Conservation (phyloP, 331 rosid species). For the Cucumis variabilis region DNA sequence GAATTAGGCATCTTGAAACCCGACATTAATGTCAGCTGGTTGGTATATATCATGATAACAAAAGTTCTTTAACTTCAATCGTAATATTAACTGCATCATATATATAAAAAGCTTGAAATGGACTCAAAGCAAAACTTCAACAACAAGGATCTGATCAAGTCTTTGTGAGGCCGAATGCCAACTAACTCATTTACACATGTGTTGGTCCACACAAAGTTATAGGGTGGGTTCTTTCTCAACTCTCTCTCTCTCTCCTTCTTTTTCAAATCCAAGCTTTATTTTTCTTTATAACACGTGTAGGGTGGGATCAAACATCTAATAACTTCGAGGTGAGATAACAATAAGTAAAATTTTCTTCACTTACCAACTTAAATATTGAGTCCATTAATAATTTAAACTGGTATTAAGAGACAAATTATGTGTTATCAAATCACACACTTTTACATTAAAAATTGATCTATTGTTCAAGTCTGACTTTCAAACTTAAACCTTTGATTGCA, state of each 20-base stretch:
- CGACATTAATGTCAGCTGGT: not conserved
- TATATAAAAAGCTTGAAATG: slow-evolving; percentile 40
- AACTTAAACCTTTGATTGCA: not conserved
- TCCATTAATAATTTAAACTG: too few species aligned
- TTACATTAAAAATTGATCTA: too few species aligned
- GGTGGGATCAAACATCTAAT: too few species aligned
- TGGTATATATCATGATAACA: not conserved
- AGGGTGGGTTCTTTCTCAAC: not conserved
- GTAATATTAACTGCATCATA: slow-evolving; percentile 17
- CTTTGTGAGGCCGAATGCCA: slow-evolving; percentile 21
- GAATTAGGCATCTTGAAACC: not conserved
- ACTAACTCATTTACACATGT: slow-evolving; percentile 5
- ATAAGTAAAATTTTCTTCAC: too few species aligned
- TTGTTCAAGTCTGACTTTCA: not conserved
- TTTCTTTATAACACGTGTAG: too few species aligned
- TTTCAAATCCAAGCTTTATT: too few species aligned
- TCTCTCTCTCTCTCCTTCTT: not conserved
- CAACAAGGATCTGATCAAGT: slow-evolving; percentile 4
- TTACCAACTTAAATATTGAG: too few species aligned
- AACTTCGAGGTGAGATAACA: too few species aligned
- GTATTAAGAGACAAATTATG: too few species aligned
- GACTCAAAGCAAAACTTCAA: slow-evolving; percentile 51
- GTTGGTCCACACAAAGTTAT: slow-evolving; percentile 21
- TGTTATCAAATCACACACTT: too few species aligned
- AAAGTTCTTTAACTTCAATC: slow-evolving; percentile 30